phyloP scores from a whole-genome alignment of 306 rosid species.

The Adenanthera pavonina region DNA sequence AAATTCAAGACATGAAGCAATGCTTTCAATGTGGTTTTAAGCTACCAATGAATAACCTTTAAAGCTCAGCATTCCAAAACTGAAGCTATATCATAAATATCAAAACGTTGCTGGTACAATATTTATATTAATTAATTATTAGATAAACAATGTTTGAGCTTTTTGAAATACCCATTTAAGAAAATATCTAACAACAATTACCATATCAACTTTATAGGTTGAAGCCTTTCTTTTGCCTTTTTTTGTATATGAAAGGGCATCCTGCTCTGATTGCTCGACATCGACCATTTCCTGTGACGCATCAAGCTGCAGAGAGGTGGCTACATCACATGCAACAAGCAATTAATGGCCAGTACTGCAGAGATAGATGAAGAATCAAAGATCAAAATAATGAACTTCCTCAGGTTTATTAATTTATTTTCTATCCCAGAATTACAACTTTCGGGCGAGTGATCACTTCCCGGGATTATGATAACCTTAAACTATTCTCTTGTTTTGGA shows the following conservation, averaged over 20 bases:
- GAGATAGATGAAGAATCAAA: slow-evolving; percentile 75
- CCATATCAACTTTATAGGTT: neutral
- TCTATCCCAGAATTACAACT: neutral
- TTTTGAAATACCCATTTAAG: no score
- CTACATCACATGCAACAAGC: slow-evolving; percentile 82
- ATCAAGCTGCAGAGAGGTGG: slow-evolving; percentile 84
- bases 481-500: slow-evolving; percentile 25
- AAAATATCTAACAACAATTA: no score
- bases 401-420: slow-evolving; percentile 52
- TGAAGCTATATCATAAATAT: no score
- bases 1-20: no score
- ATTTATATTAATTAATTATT: no score
- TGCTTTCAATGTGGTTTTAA: no score
- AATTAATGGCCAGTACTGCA: slow-evolving; percentile 54
- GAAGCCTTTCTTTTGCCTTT: neutral
- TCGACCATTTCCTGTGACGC: slow-evolving; percentile 77
- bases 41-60: no score
- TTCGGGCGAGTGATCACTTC: neutral
- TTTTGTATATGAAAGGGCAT: slow-evolving; percentile 62
- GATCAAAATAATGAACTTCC: slow-evolving; percentile 67
- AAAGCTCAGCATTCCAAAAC: no score
- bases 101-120: no score
- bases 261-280: slow-evolving; percentile 91
- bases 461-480: neutral
- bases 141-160: no score